A percentile compares a stretch with the other conserved stretches of the same genome.
Evolutionary conservation across 495 filamentous ascomycete species (phyloP).

Genomic region (Haplographium delicatum): DNA sequence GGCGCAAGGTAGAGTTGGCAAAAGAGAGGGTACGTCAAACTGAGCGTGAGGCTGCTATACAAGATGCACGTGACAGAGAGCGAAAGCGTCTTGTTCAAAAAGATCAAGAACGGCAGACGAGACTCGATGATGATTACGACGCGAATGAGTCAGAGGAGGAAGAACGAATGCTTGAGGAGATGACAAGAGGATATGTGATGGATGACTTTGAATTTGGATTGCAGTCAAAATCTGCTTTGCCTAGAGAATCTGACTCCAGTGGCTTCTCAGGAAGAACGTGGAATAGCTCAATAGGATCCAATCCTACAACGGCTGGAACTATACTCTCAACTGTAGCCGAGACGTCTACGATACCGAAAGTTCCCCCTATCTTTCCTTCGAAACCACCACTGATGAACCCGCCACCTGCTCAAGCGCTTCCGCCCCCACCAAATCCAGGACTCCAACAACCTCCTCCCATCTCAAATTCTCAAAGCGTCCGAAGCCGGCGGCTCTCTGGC

Average conservation of each 20-base stretch:
- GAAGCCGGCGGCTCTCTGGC: conserved; percentile 76
- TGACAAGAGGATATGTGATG: conserved; percentile 81
- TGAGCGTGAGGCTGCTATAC: conserved; percentile 63
- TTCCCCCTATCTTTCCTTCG: conserved; percentile 9
- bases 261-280: conserved; percentile 78
- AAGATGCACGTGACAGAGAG: conserved; percentile 23
- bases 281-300: conserved; percentile 80
- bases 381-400: conserved; percentile 24
- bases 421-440: conserved; percentile 32
- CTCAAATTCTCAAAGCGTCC: conserved; percentile 53
- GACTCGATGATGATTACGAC: conserved; percentile 45
- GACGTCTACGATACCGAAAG: conserved; percentile 36
- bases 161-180: conserved; percentile 86
- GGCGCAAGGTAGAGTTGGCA: conserved; percentile 68
- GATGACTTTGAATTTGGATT: conserved; percentile 80
- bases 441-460: conserved; percentile 8
- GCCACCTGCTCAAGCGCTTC: conserved; percentile 40
- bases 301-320: conserved; percentile 66
- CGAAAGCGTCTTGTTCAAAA: conserved; percentile 34
- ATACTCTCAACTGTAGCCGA: conserved; percentile 75
- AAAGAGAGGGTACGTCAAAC: conserved; percentile 75
- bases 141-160: conserved; percentile 85
- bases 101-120: conserved; percentile 26
- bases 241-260: conserved; percentile 85
- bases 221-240: conserved; percentile 68